Evolutionary conservation across 768 basidiomycete species (phyloP), one percentile per base, ranked within the genome.

Genomic region (Solioccasus polychromus): DNA sequence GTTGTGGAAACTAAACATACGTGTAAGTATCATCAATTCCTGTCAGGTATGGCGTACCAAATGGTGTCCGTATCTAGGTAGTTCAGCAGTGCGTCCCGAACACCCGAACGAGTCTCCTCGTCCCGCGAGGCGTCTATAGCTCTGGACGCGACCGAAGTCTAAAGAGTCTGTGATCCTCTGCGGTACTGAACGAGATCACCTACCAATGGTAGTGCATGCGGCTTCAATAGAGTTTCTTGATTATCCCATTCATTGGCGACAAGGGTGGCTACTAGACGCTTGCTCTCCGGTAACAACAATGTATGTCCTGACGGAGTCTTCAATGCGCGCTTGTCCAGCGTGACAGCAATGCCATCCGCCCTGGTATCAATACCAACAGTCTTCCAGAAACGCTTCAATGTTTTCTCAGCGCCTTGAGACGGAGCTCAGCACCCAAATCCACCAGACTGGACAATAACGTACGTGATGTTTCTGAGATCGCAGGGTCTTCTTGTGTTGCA

Each of bases 191-290:
- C 35, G 20, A 37, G 11, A 42, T 36, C 15, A 53, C 73, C 42
- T 61, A 96, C 95, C 79, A 96, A 80, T 14, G 96, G 93, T 20
- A 99, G 69, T 1, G 92, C 86, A 64, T 95, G 90, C 20, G 87
- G 87, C 66, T 94, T 97, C 51, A 97, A 62, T 2, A 94, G 58
- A 5, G 72, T 83, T 47, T 82, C 82, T 68, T 97, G 95, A 59
- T 85, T 88, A 58, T 99, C 93, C 96, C 96, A 99, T 71, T 99
- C 96, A 45, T 88, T 78, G 17, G 93, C 96, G 56, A 98, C 83
- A 45, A 96, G 75, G 2, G 89, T 74, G 2, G 94, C 92, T 18
- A 88, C 74, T 23, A 94, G 68, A 32, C 75, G 62, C 61, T 89
- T 90, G 50, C 78, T 71, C 38, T 69, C 65, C 1, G 93, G 93